Evolutionary conservation across 768 basidiomycete genomes (phyloP), one percentile per base, ranked within the genome.

Genomic region (Steccherinum ochraceum): DNA sequence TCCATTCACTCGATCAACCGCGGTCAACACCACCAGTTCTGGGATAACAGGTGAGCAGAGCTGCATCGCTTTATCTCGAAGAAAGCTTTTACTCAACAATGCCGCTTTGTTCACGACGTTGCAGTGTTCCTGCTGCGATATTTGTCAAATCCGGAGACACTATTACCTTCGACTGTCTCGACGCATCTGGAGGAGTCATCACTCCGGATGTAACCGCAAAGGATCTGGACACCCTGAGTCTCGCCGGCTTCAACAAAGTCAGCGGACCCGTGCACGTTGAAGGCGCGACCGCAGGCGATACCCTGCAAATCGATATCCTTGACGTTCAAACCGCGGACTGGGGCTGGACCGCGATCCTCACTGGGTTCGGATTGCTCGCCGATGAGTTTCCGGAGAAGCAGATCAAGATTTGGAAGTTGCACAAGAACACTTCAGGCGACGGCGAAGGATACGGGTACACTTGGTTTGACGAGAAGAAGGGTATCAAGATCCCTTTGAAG

Each of bases 291-390:
- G 75, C 78, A 1, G 80, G 81, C 20, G 80, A 84, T 58, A 79
- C 77, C 1, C 73, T 83, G 39, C 76, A 79, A 61, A 68, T 84
- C 44, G 81, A 84, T 51, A 71, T 83, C 45, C 65, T 83, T 35
- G 65, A 69, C n/a, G 64, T 83, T 12, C 48, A 47, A 45, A 71
- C 77, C 0, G 79, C 78, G 7, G 67, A 74, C 5, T 84, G 81
- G 81, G 81, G 81, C 45, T 84, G 81, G 81, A 79, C 80, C 0
- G 80, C 69, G 2, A 52, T 78, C 46, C 74, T 83, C 40, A 78
- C 80, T 0, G 80, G 80, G 5, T 84, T 84, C 56, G 81, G 79
- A 5, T 66, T 82, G 3, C 69, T 83, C 26, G 61, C 71, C 27
- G 80, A 83, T 57, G 81, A 81, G 56, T 83, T 74, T 55, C 58